Conservation (phyloP, 2,329 filamentous ascomycete species). For the Monosporascus cannonballus region DNA sequence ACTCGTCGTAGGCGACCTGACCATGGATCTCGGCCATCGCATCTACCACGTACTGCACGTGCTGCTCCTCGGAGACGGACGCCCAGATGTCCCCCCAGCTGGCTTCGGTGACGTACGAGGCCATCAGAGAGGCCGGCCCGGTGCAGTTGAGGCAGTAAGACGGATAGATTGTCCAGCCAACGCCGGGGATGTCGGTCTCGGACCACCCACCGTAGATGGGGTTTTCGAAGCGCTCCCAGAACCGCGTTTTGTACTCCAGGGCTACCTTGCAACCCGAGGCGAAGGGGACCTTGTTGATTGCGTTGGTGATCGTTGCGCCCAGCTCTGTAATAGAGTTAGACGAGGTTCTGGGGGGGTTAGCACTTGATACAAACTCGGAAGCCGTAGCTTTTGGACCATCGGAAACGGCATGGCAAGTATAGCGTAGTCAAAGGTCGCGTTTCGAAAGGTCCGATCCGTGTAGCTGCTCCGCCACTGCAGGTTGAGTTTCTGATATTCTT, state of each 20-base stretch:
- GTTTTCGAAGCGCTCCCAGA: slow-evolving; percentile 45
- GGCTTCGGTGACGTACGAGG: slow-evolving; percentile 45
- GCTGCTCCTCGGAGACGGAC: slow-evolving; percentile 49
- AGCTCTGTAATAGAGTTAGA: slow-evolving; percentile 18
- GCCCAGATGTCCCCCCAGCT: slow-evolving; percentile 34
- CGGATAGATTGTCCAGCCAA: slow-evolving; percentile 61
- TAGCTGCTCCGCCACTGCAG: slow-evolving; percentile 49
- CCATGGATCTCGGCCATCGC: slow-evolving; percentile 66
- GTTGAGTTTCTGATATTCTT: slow-evolving; percentile 44
- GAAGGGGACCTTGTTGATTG: slow-evolving; percentile 42
- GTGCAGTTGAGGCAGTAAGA: slow-evolving; percentile 60
- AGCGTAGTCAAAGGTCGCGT: slow-evolving; percentile 57
- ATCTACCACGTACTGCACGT: slow-evolving; percentile 56
- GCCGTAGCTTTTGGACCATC: slow-evolving; percentile 55
- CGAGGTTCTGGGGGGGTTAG: neutral
- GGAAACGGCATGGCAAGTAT: slow-evolving; percentile 61
- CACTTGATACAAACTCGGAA: slow-evolving; percentile 30
- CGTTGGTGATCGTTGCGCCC: slow-evolving; percentile 36
- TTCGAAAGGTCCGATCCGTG: slow-evolving; percentile 33
- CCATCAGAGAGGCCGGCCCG: slow-evolving; percentile 56
- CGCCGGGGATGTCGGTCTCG: slow-evolving; percentile 52
- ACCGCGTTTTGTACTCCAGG: slow-evolving; percentile 61
- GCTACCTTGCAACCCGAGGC: slow-evolving; percentile 50
- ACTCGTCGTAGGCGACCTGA: slow-evolving; percentile 51
- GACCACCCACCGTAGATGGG: slow-evolving; percentile 61